These are phyloP conservation scores for Vanderwaltozyma polyspora DNA, from an alignment of 805 yeast species.

Conservation along the genomic window DNA sequence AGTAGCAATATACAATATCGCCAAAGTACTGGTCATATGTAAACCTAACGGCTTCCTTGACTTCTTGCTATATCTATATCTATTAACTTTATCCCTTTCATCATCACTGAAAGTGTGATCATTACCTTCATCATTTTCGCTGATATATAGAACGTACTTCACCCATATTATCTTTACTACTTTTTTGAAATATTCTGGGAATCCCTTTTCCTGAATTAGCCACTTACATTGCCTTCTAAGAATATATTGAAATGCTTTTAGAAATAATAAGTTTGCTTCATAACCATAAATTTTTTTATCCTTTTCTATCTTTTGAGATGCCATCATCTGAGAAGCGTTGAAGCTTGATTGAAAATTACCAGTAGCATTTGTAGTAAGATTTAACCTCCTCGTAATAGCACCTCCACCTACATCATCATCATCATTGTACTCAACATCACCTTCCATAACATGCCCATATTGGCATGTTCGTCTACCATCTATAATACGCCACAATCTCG, in stretches of 20 bases:
- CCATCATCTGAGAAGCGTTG: slow-evolving; percentile 18
- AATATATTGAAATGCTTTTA: slow-evolving; percentile 40
- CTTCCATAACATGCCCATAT: slow-evolving; percentile 81
- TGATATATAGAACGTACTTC: slow-evolving; percentile 13
- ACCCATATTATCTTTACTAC: slow-evolving; percentile 32
- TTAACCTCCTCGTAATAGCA: slow-evolving; percentile 45
- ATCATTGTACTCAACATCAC: slow-evolving; percentile 67
- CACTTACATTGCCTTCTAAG: slow-evolving; percentile 37
- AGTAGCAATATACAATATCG: slow-evolving; percentile 42
- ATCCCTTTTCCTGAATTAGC: slow-evolving; percentile 26
- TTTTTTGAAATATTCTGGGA: slow-evolving; percentile 24
- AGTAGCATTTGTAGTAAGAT: slow-evolving; percentile 35
- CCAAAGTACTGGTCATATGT: slow-evolving; percentile 19
- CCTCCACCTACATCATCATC: slow-evolving; percentile 43
- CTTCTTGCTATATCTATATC: slow-evolving; percentile 2
- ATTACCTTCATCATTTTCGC: slow-evolving; percentile 1
- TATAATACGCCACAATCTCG: slow-evolving; percentile 55
- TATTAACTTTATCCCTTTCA: slow-evolving; percentile 9
- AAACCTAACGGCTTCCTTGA: slow-evolving; percentile 7
- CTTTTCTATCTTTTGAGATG: slow-evolving; percentile 9
- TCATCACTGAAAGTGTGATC: slow-evolving; percentile 3
- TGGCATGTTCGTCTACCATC: slow-evolving; percentile 82
- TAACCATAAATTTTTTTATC: slow-evolving; percentile 34
- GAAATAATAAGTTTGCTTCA: slow-evolving; percentile 34
- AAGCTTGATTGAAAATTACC: slow-evolving; percentile 29